These are phyloP conservation scores for Peronosclerospora sorghi DNA, from an alignment of 352 stramenopile genomes.

Conservation along the genomic window DNA sequence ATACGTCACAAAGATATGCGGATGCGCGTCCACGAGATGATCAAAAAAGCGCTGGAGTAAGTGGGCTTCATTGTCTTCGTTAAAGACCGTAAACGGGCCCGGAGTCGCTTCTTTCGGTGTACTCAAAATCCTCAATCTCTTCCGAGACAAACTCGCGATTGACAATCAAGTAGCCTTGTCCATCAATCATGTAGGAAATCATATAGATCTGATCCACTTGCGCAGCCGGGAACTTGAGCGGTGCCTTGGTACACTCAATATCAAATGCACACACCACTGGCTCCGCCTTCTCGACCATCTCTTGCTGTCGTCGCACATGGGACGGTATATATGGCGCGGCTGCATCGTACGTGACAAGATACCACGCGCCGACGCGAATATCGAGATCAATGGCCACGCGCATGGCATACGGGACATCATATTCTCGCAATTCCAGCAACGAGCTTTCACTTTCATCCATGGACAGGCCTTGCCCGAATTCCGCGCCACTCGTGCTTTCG, in stretches of 20 bases:
- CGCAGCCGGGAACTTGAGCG: conserved; percentile 97
- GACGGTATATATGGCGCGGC: conserved; percentile 40
- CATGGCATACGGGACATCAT: conserved; percentile 97
- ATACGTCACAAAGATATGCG: conserved; percentile 99
- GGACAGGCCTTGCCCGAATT: too few relatives aligned
- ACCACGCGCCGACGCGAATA: conserved; percentile 95
- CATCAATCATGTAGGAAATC: conserved; percentile 99
- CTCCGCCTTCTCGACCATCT: conserved; percentile 90
- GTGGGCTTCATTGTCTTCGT: conserved; percentile 84
- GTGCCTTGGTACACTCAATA: conserved; percentile 98
- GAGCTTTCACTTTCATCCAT: conserved; percentile 57
- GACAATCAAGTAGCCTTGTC: conserved; percentile 93
- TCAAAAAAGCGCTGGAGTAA: conserved; percentile 84
- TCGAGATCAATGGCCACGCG: conserved; percentile 93
- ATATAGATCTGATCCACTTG: conserved; percentile 90
- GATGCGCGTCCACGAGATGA: conserved; percentile 85
- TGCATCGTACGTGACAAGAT: conserved; percentile 84
- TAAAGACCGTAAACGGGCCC: conserved; percentile 94
- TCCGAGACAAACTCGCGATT: conserved; percentile 94
- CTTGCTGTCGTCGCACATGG: conserved; percentile 41
- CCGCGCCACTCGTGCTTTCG: conserved; percentile 4
- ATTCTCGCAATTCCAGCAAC: conserved; percentile 92
- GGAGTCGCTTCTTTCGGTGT: conserved; percentile 91
- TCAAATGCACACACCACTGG: conserved; percentile 96
- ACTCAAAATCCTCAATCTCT: conserved; percentile 98